A percentile compares a stretch with the other conserved stretches of the same genome.
phyloP scores from a whole-genome alignment of 2,329 filamentous ascomycete genomes.

The Aspergillus quadricinctus region DNA sequence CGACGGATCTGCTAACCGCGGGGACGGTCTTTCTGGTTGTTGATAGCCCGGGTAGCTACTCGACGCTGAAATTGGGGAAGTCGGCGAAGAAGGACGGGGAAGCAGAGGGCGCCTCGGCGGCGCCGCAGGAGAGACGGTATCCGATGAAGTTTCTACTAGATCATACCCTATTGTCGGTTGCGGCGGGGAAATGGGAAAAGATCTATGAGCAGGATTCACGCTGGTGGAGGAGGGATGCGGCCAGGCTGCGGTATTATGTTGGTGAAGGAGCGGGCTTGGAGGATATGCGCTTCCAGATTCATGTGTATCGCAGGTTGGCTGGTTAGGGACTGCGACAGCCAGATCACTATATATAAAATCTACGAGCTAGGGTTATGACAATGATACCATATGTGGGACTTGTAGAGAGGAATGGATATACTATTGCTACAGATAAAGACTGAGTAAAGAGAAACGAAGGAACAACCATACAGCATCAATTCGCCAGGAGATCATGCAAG shows the following conservation, averaged over 20 bases:
- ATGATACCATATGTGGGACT: conserved; percentile 7
- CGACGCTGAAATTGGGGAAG: conserved; percentile 67
- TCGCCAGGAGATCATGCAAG: conserved; percentile 26
- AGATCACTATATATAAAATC: not conserved
- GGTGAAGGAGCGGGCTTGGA: conserved; percentile 82
- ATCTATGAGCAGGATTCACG: conserved; percentile 69
- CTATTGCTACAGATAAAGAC: conserved; percentile 25
- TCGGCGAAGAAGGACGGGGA: conserved; percentile 18
- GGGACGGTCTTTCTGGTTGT: conserved; percentile 76
- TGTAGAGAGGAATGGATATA: conserved; percentile 22
- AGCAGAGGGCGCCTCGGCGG: conserved; percentile 34
- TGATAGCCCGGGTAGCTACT: conserved; percentile 91
- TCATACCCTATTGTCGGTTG: conserved; percentile 62
- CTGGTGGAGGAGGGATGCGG: conserved; percentile 73
- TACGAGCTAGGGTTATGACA: not conserved
- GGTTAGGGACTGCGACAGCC: not conserved
- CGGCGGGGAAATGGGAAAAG: conserved; percentile 63
- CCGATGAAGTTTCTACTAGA: conserved; percentile 93
- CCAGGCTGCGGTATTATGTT: conserved; percentile 69
- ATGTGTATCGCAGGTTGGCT: conserved; percentile 61
- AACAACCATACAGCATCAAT: conserved; percentile 23
- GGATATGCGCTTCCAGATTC: conserved; percentile 92
- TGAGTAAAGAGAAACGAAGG: conserved; percentile 12
- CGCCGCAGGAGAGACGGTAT: conserved; percentile 56
- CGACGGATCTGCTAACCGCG: conserved; percentile 56